phyloP scores from a whole-genome alignment of 2,329 filamentous ascomycete genomes.

The Leptographium galeiforme region DNA sequence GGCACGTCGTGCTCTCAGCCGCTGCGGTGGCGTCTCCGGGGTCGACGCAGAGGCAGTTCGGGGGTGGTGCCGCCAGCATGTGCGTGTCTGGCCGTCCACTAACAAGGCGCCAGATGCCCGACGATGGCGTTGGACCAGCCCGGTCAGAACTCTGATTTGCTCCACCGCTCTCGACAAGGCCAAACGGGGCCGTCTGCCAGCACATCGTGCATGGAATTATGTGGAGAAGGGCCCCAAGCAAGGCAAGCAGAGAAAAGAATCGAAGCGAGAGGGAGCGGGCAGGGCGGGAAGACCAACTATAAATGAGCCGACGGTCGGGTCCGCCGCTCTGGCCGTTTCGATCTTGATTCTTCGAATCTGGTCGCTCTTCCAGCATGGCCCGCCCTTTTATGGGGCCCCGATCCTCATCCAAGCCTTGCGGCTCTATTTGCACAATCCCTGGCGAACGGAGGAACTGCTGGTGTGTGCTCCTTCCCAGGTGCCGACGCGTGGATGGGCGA shows the following conservation, averaged over 20 bases:
- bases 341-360: background rate
- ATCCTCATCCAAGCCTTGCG: background rate
- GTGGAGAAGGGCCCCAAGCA: constrained; percentile 15
- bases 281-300: background rate
- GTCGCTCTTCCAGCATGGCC: background rate
- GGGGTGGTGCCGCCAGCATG: too few relatives aligned
- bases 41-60: too few relatives aligned
- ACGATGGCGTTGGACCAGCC: background rate
- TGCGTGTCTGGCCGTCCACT: background rate
- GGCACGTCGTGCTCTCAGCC: background rate
- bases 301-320: background rate
- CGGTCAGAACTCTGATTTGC: constrained; percentile 11
- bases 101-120: background rate
- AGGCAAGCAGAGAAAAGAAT: background rate
- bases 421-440: background rate
- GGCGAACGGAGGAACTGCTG: constrained; percentile 11
- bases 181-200: constrained; percentile 17
- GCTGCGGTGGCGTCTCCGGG: background rate
- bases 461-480: constrained; percentile 10
- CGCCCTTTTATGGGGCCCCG: background rate
- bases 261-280: background rate
- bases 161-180: constrained; percentile 11
- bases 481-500: constrained; percentile 13
- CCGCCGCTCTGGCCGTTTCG: background rate
- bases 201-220: constrained; percentile 22